These are phyloP conservation scores for Chaetoceros muelleri DNA, from an alignment of 108 stramenopile species.

Conservation along the genomic window DNA sequence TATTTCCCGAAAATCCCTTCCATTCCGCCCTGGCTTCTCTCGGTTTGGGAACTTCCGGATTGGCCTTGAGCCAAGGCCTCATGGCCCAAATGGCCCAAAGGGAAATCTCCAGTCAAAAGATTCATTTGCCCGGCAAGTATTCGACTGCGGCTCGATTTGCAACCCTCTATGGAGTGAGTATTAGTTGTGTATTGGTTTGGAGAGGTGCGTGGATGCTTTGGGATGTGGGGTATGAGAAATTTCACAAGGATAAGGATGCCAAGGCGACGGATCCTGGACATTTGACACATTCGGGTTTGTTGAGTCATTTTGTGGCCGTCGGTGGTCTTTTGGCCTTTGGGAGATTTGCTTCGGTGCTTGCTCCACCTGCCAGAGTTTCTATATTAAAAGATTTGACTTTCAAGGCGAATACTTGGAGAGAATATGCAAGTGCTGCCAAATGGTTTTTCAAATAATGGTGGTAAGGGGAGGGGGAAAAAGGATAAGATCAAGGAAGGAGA, in stretches of 20 bases:
- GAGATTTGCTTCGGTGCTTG: conserved; percentile 43
- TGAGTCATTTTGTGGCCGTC: conserved; percentile 31
- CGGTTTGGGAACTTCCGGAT: conserved; percentile 16
- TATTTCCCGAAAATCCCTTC: conserved; percentile 34
- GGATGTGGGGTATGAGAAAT: conserved; percentile 16
- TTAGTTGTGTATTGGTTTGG: conserved; percentile 51
- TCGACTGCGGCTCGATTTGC: conserved; percentile 30
- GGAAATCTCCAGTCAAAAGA: neutral
- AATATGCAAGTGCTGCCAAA: neutral
- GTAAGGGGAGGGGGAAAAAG: too few relatives aligned
- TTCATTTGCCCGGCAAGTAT: conserved; percentile 2
- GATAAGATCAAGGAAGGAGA: too few relatives aligned
- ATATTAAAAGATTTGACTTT: conserved; percentile 28
- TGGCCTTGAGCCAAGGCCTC: conserved; percentile 34
- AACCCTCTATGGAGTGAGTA: conserved; percentile 37
- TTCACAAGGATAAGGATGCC: neutral
- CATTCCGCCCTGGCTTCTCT: conserved; percentile 23
- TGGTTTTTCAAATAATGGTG: neutral
- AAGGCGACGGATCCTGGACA: conserved; percentile 25
- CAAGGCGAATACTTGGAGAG: conserved; percentile 6
- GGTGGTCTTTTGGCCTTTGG: conserved; percentile 28
- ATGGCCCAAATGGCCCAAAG: conserved; percentile 6
- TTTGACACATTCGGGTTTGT: conserved; percentile 38
- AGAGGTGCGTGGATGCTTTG: conserved; percentile 60
- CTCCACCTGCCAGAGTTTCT: conserved; percentile 46